Evolutionary conservation across 768 basidiomycete species (phyloP), one percentile per base, ranked within the genome.

Genomic region (Gloeophyllum trabeum): DNA sequence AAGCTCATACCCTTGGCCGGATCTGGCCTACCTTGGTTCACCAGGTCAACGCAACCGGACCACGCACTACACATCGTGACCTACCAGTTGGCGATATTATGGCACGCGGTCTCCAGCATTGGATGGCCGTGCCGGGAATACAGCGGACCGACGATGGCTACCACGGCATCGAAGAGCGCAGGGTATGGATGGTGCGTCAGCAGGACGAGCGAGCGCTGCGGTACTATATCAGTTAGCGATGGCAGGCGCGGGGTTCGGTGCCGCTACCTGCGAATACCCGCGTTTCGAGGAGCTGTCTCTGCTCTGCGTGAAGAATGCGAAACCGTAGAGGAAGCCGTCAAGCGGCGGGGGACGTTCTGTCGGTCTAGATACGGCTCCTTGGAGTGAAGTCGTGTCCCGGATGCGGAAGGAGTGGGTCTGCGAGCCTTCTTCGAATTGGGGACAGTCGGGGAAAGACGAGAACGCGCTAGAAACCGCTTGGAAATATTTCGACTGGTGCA

Each of bases 391-490:
- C 4, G 59, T 50, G 40, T 70, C 65, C 51, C 87, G 76, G 41
- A 94, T 75, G 39, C 91, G 79, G 64, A 94, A 94, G 0, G 87
- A 90, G 58, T 94, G 90, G 1, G 72, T 69, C 53, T 87, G 79
- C 0, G 79, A 77, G 4, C 90, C 90, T 55, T 93, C 81, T 36
- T 86, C 79, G 44, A 89, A 89, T 43, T 87, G 79, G 1, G 79
- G 62, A 0, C 90, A 90, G 54, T 97, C 92, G 0, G 92, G 92
- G 53, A 97, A 91, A 1, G 89, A 79, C 5, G 85, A 87, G 58
- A 97, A 97, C 2, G 91, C 87, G 43, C 92, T 96, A 48, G 39
- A 30, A 16, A 35, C 19, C 24, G 19, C 18, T 42, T 56, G 41
- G 48, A 43, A 37, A 40, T 24, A 24, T 41, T 24, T 1, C 25